Conservation (phyloP, 2,329 filamentous ascomycete species). For the Blastomyces percursus region DNA sequence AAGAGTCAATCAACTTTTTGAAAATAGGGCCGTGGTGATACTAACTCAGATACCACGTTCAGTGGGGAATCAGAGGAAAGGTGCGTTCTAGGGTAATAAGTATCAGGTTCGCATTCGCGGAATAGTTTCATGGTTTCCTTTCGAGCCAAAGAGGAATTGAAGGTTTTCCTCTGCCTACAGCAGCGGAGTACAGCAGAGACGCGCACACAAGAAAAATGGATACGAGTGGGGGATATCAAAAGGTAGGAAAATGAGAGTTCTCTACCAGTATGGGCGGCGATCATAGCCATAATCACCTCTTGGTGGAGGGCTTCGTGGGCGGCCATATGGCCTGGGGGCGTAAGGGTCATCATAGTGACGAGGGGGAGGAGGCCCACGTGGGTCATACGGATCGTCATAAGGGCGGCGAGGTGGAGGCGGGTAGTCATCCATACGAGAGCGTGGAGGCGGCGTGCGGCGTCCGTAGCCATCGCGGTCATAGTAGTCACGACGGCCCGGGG, state of each 20-base stretch:
- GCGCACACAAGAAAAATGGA: constrained; percentile 3
- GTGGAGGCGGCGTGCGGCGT: constrained; percentile 66
- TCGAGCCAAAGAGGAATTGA: constrained; percentile 5
- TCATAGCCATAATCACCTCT: constrained; percentile 35
- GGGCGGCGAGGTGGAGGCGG: constrained; percentile 44
- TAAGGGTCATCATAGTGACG: constrained; percentile 50
- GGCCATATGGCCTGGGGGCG: constrained; percentile 43
- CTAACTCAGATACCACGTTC: neutral
- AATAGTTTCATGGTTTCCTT: constrained; percentile 2
- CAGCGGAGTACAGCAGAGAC: neutral
- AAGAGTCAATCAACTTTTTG: neutral
- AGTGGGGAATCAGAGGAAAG: neutral
- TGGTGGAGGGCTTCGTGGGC: constrained; percentile 32
- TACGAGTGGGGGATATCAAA: constrained; percentile 7
- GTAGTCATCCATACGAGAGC: constrained; percentile 59
- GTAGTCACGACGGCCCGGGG: constrained; percentile 68
- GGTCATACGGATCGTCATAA: constrained; percentile 52
- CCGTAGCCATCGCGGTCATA: constrained; percentile 69
- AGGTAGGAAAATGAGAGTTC: constrained; percentile 12
- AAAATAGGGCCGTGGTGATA: neutral
- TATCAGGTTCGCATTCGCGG: constrained; percentile 11
- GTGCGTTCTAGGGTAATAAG: constrained; percentile 9
- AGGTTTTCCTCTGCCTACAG: neutral
- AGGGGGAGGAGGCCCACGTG: constrained; percentile 40
- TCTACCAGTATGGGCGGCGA: constrained; percentile 37